Conservation (phyloP, 1,284 basidiomycete species). For the Trichosporon ovoides region DNA sequence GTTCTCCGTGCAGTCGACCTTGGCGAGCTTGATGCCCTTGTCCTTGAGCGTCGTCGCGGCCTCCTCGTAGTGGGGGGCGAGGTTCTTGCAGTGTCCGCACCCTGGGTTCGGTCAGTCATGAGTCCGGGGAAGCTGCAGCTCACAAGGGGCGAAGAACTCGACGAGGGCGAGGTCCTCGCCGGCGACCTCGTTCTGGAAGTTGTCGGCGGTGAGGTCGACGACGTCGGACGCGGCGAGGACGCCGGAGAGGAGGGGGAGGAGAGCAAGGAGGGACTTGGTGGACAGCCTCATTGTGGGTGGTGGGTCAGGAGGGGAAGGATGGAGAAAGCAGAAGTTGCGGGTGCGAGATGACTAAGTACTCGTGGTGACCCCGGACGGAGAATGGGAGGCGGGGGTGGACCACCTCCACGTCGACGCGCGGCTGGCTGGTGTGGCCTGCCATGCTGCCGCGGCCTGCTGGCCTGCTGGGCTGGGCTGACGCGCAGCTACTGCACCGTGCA, state of each 20-base stretch:
- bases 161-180: slow-evolving; percentile 81
- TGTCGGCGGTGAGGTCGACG: slow-evolving; percentile 62
- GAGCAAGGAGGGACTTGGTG: slow-evolving; percentile 21
- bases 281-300: slow-evolving; percentile 12
- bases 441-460: too few relatives aligned
- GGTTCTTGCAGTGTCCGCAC: slow-evolving; percentile 52
- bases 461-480: background rate
- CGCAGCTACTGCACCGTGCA: background rate
- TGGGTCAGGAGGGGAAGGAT: background rate
- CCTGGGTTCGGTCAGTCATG: slow-evolving; percentile 21
- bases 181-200: slow-evolving; percentile 66
- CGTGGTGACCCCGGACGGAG: background rate
- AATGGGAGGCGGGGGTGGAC: background rate
- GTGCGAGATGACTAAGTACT: background rate
- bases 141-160: slow-evolving; percentile 57
- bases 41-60: slow-evolving; percentile 89
- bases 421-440: background rate
- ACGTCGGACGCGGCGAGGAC: slow-evolving; percentile 59
- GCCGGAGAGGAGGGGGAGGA: slow-evolving; percentile 25
- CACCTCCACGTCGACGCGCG: slow-evolving; percentile 5
- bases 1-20: slow-evolving; percentile 90
- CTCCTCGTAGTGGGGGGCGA: slow-evolving; percentile 91
- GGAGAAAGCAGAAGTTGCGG: slow-evolving; percentile 1
- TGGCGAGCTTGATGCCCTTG: slow-evolving; percentile 83
- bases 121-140: slow-evolving; percentile 9